Evolutionary conservation across 495 filamentous ascomycete genomes (phyloP).

Genomic region (Penicillium cosmopolitanum): DNA sequence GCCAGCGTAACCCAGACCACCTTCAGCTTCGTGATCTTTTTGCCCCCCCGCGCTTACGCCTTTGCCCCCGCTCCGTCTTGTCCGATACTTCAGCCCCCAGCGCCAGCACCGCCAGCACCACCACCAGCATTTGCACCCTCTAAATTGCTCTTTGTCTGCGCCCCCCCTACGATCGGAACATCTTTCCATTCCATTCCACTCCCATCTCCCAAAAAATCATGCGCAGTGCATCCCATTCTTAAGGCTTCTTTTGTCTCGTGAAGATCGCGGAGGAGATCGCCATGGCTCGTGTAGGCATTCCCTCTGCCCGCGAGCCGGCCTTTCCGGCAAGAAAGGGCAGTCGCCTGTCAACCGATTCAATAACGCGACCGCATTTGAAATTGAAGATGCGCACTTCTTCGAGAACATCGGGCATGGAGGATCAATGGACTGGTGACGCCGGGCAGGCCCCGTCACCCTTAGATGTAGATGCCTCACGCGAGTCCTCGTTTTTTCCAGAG

Average conservation of each 20-base stretch:
- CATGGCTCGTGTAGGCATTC: conserved; percentile 33
- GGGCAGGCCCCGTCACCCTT: conserved; percentile 16
- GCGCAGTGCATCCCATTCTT: conserved; percentile 20
- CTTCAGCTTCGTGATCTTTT: conserved; percentile 19
- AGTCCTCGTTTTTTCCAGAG: conserved; percentile 25
- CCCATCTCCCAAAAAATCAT: conserved; percentile 17
- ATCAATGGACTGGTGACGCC: conserved; percentile 11
- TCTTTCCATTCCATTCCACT: not conserved
- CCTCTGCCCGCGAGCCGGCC: conserved; percentile 24
- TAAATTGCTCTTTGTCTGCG: not conserved
- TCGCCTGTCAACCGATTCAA: conserved; percentile 19
- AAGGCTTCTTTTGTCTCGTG: conserved; percentile 12
- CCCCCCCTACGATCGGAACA: not conserved
- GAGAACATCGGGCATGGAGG: conserved; percentile 9
- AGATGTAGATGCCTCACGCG: conserved; percentile 16
- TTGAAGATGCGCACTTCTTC: conserved; percentile 12
- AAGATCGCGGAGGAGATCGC: conserved; percentile 11
- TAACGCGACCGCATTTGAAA: conserved; percentile 13
- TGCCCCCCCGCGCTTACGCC: conserved; percentile 20
- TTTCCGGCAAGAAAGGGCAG: conserved; percentile 16
- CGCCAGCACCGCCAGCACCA: not conserved
- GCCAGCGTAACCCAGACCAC: conserved; percentile 10
- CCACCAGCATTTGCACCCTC: not conserved
- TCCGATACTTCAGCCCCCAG: not conserved
- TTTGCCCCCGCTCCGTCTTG: conserved; percentile 7